Percentiles rank a stretch among this genome's conserved stretches.
Conservation (phyloP, 1,284 basidiomycete species). For the Trametes versicolor region DNA sequence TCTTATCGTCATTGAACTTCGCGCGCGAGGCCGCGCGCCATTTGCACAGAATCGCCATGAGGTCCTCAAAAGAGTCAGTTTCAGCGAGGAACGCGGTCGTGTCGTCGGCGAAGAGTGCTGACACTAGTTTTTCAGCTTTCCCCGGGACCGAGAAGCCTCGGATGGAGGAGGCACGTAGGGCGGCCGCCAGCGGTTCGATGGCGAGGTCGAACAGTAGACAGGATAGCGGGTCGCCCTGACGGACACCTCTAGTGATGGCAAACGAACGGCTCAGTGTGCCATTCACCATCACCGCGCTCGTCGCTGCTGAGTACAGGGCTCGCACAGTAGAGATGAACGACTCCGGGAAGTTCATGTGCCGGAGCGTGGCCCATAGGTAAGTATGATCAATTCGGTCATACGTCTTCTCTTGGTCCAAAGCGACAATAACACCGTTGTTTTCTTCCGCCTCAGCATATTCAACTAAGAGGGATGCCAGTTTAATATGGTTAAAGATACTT, state of each 20-base stretch:
- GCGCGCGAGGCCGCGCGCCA: slow-evolving; percentile 8
- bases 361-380: neutral
- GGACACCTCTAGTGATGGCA: neutral
- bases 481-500: slow-evolving; percentile 39
- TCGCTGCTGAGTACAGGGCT: neutral
- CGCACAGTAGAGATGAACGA: neutral
- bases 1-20: no score
- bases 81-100: slow-evolving; percentile 3
- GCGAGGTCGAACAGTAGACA: slow-evolving; percentile 5
- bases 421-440: slow-evolving; percentile 31
- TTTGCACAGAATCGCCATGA: neutral
- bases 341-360: slow-evolving; percentile 2
- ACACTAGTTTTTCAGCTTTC: neutral
- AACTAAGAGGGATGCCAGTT: slow-evolving; percentile 35
- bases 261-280: neutral
- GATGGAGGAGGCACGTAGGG: neutral
- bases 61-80: neutral
- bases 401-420: neutral
- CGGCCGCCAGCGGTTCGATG: slow-evolving; percentile 4
- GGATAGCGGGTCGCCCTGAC: slow-evolving; percentile 1
- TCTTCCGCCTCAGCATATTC: slow-evolving; percentile 39
- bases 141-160: slow-evolving; percentile 23
- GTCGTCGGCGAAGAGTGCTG: slow-evolving; percentile 14
- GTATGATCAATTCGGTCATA: neutral
- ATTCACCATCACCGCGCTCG: neutral